These are phyloP conservation scores for Canavalia gladiata DNA, from an alignment of 306 rosid species.

Conservation along the genomic window DNA sequence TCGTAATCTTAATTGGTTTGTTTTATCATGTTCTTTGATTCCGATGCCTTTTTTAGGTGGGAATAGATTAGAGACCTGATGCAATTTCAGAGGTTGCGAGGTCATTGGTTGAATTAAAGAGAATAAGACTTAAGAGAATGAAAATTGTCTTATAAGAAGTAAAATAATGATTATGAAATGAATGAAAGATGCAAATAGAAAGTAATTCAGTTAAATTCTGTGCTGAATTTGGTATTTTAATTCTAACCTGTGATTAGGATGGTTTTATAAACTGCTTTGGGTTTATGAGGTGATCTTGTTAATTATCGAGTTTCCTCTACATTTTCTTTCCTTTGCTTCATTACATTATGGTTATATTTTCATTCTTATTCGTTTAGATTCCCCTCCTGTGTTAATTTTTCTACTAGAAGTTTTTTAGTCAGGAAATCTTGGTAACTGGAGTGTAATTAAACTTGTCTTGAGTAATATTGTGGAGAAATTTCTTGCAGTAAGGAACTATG, in stretches of 20 bases:
- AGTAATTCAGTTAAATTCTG: neutral
- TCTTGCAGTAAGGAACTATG: neutral
- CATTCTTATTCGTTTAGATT: no score
- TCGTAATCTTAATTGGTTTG: neutral
- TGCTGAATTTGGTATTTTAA: neutral
- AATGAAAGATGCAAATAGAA: neutral
- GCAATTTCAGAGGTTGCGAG: neutral
- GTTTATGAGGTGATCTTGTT: neutral
- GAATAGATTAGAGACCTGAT: neutral
- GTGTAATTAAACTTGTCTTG: neutral
- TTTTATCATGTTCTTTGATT: neutral
- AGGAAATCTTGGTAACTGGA: neutral
- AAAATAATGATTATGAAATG: neutral
- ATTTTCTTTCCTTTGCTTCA: neutral
- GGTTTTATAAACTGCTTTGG: neutral
- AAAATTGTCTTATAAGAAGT: neutral
- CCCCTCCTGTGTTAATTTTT: neutral
- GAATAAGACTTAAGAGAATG: neutral
- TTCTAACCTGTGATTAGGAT: neutral
- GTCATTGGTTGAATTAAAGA: neutral
- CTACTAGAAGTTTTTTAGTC: neutral
- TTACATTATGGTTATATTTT: no score
- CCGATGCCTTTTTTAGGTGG: neutral
- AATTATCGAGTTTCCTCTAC: neutral
- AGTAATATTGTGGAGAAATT: neutral